phyloP scores from a whole-genome alignment of 1,139 yeast species.

The Magnusiomyces clavatus region DNA sequence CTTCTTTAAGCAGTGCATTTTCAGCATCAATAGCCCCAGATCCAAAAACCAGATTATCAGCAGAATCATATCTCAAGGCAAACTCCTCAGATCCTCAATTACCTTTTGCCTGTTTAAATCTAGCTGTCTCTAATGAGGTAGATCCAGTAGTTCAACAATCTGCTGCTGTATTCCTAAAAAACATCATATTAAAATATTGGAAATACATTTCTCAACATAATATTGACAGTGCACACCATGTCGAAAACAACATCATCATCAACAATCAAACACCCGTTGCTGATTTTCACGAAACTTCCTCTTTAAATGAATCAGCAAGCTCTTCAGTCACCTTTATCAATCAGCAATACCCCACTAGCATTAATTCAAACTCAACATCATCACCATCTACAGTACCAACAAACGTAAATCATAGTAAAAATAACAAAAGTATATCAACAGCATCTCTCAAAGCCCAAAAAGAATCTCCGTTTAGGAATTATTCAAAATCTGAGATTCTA shows the following conservation, averaged over 20 bases:
- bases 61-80: slow-evolving; percentile 57
- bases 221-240: no score
- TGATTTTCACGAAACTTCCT: not conserved
- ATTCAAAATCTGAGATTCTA: not conserved
- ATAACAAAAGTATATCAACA: not conserved
- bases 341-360: not conserved
- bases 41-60: slow-evolving; percentile 51
- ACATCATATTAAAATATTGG: slow-evolving; percentile 66
- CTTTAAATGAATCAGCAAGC: not conserved
- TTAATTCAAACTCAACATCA: no score
- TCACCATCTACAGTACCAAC: no score
- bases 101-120: slow-evolving; percentile 77
- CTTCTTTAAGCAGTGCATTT: slow-evolving; percentile 34
- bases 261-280: not conserved
- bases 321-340: no score
- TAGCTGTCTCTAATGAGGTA: slow-evolving; percentile 49
- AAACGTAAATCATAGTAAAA: no score
- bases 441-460: not conserved
- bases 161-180: slow-evolving; percentile 83
- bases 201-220: not conserved
- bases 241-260: not conserved
- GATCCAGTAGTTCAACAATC: slow-evolving; percentile 58
- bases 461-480: slow-evolving; percentile 1
- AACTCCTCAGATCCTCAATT: slow-evolving; percentile 55
- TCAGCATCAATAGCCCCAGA: slow-evolving; percentile 73